These are phyloP conservation scores for Breviolum minutum DNA, from an alignment of 73 alveolate genomes.

Conservation along the genomic window DNA sequence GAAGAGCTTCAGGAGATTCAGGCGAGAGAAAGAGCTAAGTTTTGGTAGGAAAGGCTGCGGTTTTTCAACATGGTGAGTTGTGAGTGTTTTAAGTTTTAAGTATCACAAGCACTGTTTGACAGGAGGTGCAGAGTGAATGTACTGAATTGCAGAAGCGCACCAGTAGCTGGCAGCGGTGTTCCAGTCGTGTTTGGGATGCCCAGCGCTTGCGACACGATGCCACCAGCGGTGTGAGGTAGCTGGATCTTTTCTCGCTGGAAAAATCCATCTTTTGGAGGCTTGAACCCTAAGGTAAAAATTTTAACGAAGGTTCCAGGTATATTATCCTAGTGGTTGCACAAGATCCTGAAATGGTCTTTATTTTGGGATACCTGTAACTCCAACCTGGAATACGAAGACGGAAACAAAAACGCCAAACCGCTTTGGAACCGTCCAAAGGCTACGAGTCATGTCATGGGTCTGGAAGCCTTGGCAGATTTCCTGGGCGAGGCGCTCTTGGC, in stretches of 20 bases:
- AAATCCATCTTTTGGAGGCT: background rate
- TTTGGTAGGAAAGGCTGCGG: too few species aligned
- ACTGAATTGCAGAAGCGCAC: background rate
- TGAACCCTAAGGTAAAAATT: too few species aligned
- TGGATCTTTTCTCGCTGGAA: background rate
- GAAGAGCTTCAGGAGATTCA: constrained; percentile 82
- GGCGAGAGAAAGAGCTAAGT: background rate
- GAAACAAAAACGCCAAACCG: background rate
- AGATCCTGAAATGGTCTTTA: too few species aligned
- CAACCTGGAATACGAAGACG: too few species aligned
- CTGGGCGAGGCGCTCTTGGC: constrained; percentile 28
- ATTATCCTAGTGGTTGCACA: too few species aligned
- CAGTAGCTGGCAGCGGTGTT: constrained; percentile 22
- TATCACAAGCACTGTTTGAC: background rate
- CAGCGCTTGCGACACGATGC: too few species aligned
- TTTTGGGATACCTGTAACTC: too few species aligned
- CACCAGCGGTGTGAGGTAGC: too few species aligned
- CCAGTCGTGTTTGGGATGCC: background rate
- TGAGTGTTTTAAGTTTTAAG: background rate
- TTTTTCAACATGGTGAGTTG: too few species aligned
- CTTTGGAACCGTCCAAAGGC: constrained; percentile 21
- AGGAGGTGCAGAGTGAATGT: constrained; percentile 36
- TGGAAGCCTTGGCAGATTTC: constrained; percentile 73
- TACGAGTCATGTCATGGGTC: constrained; percentile 52
- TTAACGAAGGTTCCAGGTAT: too few species aligned